Evolutionary conservation across 441 rosid species (phyloP).

Genomic region (Gossypium lobatum): DNA sequence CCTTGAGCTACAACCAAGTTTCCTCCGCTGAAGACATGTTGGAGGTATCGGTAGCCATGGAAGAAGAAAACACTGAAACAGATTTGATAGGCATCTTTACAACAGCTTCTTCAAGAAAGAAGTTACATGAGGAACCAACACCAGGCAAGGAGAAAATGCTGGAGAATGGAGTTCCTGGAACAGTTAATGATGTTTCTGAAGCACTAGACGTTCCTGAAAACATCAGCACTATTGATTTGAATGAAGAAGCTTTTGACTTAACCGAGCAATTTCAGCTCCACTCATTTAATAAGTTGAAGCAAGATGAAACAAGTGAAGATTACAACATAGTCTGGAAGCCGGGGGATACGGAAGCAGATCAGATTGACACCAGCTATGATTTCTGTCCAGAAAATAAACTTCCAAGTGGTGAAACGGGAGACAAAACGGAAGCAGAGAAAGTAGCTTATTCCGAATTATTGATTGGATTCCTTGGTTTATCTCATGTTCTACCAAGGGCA

Average conservation of each 20-base stretch:
- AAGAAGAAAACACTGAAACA: conserved; percentile 19
- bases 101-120: conserved; percentile 10
- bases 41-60: conserved; percentile 17
- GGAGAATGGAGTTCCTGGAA: conserved; percentile 9
- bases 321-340: background rate
- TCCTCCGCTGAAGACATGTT: conserved; percentile 16
- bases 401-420: conserved; percentile 19
- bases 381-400: conserved; percentile 9
- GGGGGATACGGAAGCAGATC: conserved; percentile 15
- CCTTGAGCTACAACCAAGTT: conserved; percentile 19
- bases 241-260: conserved; percentile 12
- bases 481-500: background rate
- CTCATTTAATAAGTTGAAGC: conserved; percentile 4
- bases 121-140: conserved; percentile 11
- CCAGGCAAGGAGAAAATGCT: conserved; percentile 14
- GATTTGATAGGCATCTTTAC: background rate
- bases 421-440: conserved; percentile 5
- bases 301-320: conserved; percentile 3
- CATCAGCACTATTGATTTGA: background rate
- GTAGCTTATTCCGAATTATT: background rate
- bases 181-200: conserved; percentile 16
- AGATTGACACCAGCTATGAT: background rate
- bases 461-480: background rate
- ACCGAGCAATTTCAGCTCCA: conserved; percentile 10
- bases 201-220: background rate